Conservation (phyloP, 148 eudicot species). For the Selenicereus undatus region DNA sequence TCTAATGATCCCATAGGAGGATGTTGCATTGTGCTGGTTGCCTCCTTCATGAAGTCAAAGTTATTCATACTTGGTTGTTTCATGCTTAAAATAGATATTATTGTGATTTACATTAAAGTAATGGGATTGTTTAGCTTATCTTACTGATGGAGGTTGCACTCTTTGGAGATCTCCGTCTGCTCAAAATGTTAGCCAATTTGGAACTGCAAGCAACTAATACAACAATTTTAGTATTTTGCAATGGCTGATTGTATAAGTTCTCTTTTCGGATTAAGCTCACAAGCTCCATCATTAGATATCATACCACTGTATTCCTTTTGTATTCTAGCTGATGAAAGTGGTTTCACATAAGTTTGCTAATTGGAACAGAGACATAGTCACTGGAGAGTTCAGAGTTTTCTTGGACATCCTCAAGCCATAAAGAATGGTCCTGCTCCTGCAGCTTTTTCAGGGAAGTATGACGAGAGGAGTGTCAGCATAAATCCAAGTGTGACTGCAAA, state of each 20-base stretch:
- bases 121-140: not conserved
- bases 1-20: not conserved
- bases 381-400: slow-evolving; percentile 65
- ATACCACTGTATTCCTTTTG: not conserved
- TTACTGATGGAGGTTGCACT: not conserved
- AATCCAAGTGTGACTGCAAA: slow-evolving; percentile 39
- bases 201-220: not conserved
- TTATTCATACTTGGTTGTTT: not conserved
- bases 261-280: not conserved
- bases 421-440: slow-evolving; percentile 48
- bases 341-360: not conserved
- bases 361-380: slow-evolving; percentile 73
- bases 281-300: not conserved
- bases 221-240: not conserved
- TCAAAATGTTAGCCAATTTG: not conserved
- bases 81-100: not conserved
- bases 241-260: not conserved
- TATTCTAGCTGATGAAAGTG: not conserved
- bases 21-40: not conserved
- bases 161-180: not conserved
- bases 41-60: not conserved
- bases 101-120: not conserved
- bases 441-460: slow-evolving; percentile 47
- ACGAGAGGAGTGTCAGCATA: slow-evolving; percentile 47
- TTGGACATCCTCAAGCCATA: slow-evolving; percentile 48